These are phyloP conservation scores for Handroanthus guayacan DNA, from an alignment of 257 asterid genomes.

Conservation along the genomic window DNA sequence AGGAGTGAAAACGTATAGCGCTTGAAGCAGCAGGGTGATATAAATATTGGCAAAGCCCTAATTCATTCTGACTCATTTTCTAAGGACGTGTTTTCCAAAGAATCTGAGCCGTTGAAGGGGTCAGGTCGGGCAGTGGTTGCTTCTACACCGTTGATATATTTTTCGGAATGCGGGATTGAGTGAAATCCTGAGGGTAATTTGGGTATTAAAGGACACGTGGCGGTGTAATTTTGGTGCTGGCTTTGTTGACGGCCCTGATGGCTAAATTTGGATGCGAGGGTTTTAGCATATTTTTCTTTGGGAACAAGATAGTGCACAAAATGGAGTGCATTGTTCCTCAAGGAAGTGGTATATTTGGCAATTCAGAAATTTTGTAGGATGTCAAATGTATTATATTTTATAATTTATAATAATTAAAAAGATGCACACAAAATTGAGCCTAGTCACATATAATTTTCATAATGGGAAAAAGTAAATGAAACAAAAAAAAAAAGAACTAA, in stretches of 20 bases:
- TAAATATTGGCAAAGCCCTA: constrained; percentile 57
- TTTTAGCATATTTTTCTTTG: constrained; percentile 32
- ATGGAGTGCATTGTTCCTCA: constrained; percentile 41
- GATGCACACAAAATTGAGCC: too few species aligned
- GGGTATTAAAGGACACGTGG: constrained; percentile 41
- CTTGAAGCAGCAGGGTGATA: constrained; percentile 19
- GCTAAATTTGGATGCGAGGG: neutral
- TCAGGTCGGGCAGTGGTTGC: constrained; percentile 16
- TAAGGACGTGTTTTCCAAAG: constrained; percentile 38
- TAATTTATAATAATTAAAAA: too few species aligned
- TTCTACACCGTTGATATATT: constrained; percentile 49
- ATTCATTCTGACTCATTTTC: constrained; percentile 31
- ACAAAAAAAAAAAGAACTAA: too few species aligned
- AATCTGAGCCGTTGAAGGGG: constrained; percentile 42
- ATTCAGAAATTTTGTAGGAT: too few species aligned
- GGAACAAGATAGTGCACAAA: constrained; percentile 25
- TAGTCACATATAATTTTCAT: too few species aligned
- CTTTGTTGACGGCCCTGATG: neutral
- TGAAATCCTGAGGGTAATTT: constrained; percentile 19
- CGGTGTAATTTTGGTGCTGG: neutral
- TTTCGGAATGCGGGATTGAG: constrained; percentile 42
- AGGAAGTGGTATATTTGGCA: constrained; percentile 29
- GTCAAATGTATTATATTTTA: too few species aligned
- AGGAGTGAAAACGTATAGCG: constrained; percentile 19
- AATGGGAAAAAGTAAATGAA: too few species aligned